Percentiles rank a stretch among this genome's conserved stretches.
phyloP scores from a whole-genome alignment of 148 eudicot genomes.

The Rhododendron molle region DNA sequence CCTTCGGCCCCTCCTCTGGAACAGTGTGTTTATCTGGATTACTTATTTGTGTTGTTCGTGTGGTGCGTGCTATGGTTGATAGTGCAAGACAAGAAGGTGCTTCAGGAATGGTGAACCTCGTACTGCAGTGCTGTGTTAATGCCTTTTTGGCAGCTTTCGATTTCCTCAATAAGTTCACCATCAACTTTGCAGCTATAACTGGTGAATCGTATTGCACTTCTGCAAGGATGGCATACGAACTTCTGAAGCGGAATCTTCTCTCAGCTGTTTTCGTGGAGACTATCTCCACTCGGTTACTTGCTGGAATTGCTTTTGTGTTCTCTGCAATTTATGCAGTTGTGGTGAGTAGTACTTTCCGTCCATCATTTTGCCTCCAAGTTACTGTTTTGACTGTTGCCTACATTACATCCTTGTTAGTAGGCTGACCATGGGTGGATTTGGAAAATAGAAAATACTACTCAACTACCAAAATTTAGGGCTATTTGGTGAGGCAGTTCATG shows the following conservation, averaged over 20 bases:
- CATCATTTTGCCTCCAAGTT: neutral
- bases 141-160: slow-evolving; percentile 57
- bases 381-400: neutral
- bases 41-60: slow-evolving; percentile 57
- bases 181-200: slow-evolving; percentile 90
- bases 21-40: slow-evolving; percentile 90
- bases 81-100: slow-evolving; percentile 71
- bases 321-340: slow-evolving; percentile 76
- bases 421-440: neutral
- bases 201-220: slow-evolving; percentile 96
- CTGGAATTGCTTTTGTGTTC: slow-evolving; percentile 68
- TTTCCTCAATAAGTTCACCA: slow-evolving; percentile 84
- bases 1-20: slow-evolving; percentile 94
- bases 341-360: slow-evolving; percentile 41
- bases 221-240: slow-evolving; percentile 92
- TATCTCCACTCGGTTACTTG: slow-evolving; percentile 78
- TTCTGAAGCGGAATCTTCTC: slow-evolving; percentile 83
- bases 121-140: slow-evolving; percentile 72
- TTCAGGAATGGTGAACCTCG: slow-evolving; percentile 57
- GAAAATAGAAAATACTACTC: neutral
- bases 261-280: slow-evolving; percentile 93
- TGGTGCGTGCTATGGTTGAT: slow-evolving; percentile 81
- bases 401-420: neutral
- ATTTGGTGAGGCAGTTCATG: neutral
- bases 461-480: neutral